A percentile compares a stretch with the other conserved stretches of the same genome.
These are phyloP conservation scores for Hyparrhenia diplandra DNA, from an alignment of 176 grass and related monocot species.

Conservation along the genomic window DNA sequence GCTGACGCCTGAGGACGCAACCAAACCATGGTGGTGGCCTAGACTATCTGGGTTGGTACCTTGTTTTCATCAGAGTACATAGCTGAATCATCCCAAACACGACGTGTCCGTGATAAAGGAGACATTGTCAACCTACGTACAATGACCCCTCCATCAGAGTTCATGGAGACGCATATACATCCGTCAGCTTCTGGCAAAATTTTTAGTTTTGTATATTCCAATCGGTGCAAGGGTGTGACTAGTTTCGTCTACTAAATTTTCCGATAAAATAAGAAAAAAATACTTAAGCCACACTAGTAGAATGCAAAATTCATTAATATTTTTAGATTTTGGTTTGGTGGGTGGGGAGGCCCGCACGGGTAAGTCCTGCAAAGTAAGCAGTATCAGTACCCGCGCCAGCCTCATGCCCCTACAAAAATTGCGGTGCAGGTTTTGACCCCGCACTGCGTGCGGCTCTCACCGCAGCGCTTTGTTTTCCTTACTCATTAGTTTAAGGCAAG, in stretches of 20 bases:
- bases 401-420: constrained; percentile 73
- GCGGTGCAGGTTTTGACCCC: constrained; percentile 37
- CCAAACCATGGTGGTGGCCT: not conserved
- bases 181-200: no score
- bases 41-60: not conserved
- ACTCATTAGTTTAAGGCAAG: constrained; percentile 99
- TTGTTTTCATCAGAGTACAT: not conserved
- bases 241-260: no score
- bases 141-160: not conserved
- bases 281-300: no score
- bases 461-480: constrained; percentile 98
- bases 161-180: no score
- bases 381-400: constrained; percentile 65
- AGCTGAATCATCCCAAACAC: not conserved
- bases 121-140: not conserved
- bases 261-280: no score
- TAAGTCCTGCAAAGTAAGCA: constrained; percentile 94
- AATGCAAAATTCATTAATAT: no score
- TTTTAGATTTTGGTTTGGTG: not conserved
- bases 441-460: constrained; percentile 77
- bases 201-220: no score
- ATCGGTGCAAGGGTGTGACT: no score
- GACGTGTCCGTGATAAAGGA: not conserved
- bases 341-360: constrained; percentile 81
- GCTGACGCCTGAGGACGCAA: not conserved